phyloP scores from a whole-genome alignment of 306 rosid species.

The Prunus persica region Prunus_persica_NCBIv2 NC_034009.1:47078501-47079000 shows the following conservation, averaged over 20 bases:
- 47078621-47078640: not conserved
- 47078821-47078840: no score
- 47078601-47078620: not conserved
- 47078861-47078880: no score
- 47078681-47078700: no score
- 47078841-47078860: no score
- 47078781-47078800: no score
- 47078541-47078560: not conserved
- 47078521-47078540: not conserved
- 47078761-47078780: no score
- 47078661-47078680: not conserved
- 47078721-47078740: no score
- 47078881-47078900: no score
- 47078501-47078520: conserved; percentile 3
- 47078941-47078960: not conserved
- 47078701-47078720: no score
- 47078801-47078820: no score
- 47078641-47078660: not conserved
- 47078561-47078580: not conserved
- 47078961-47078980: not conserved
- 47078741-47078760: no score
- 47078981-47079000: not conserved
- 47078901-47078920: no score
- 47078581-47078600: not conserved
- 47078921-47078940: not conserved